A percentile compares a stretch with the other conserved stretches of the same genome.
Evolutionary conservation across 1,139 yeast species (phyloP).

Genomic region (Yamadazyma taylorii): DNA sequence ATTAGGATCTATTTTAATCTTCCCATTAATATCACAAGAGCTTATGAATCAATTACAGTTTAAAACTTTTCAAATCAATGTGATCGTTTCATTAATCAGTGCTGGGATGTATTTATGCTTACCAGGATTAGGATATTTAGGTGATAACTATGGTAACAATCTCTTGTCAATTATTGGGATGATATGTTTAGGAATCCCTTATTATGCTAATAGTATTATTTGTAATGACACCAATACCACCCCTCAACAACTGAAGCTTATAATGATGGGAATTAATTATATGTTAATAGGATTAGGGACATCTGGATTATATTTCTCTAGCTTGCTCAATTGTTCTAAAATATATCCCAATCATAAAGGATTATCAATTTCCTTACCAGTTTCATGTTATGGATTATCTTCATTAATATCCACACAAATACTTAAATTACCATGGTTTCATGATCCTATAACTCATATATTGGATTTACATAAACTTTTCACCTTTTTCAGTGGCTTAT

Average conservation of each 20-base stretch:
- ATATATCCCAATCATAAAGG: slow-evolving; percentile 75
- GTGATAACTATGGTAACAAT: slow-evolving; percentile 85
- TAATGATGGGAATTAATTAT: slow-evolving; percentile 33
- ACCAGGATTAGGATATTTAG: slow-evolving; percentile 79
- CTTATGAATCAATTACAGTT: slow-evolving; percentile 60
- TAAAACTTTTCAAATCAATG: slow-evolving; percentile 70
- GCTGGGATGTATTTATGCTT: slow-evolving; percentile 84
- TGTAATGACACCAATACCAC: slow-evolving; percentile 9
- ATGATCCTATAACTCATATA: slow-evolving; percentile 13
- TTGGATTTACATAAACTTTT: slow-evolving; percentile 59
- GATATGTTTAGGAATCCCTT: slow-evolving; percentile 71
- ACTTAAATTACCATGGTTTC: slow-evolving; percentile 43
- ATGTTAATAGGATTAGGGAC: slow-evolving; percentile 75
- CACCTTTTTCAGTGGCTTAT: slow-evolving; percentile 54
- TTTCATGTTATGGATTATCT: slow-evolving; percentile 82
- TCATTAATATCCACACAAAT: slow-evolving; percentile 64
- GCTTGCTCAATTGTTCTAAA: slow-evolving; percentile 80
- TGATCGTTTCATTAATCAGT: slow-evolving; percentile 72
- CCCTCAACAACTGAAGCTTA: slow-evolving; percentile 20
- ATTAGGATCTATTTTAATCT: slow-evolving; percentile 79
- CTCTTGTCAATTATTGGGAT: slow-evolving; percentile 64
- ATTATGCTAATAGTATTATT: slow-evolving; percentile 42
- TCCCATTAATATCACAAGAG: slow-evolving; percentile 75
- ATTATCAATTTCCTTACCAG: slow-evolving; percentile 83
- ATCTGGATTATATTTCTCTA: slow-evolving; percentile 74